Conservation (phyloP, 306 rosid genomes). For the Lathyrus aphaca region DNA sequence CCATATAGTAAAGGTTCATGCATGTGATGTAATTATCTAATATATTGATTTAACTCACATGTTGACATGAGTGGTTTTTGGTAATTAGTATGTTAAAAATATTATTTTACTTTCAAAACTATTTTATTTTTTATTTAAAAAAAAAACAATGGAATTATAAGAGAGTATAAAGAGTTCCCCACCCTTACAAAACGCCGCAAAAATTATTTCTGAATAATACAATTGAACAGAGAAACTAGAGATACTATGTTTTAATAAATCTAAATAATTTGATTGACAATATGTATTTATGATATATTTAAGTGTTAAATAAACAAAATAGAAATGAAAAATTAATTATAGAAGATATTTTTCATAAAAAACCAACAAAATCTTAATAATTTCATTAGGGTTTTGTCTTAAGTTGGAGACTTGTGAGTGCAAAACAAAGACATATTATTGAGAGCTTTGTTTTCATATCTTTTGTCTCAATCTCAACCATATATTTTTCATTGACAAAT, state of each 20-base stretch:
- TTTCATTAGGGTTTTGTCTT: neutral
- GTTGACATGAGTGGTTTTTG: constrained; percentile 10
- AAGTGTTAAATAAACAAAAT: neutral
- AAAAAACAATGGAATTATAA: too few species aligned
- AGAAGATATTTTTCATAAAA: neutral
- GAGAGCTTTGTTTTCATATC: neutral
- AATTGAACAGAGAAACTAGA: too few species aligned
- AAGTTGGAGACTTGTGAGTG: neutral
- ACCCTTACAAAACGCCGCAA: too few species aligned
- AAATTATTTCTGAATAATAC: too few species aligned
- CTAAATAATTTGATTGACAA: neutral
- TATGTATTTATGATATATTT: neutral
- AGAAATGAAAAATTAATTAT: neutral
- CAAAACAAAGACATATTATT: neutral
- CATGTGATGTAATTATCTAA: neutral
- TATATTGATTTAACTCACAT: constrained; percentile 1
- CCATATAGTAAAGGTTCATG: constrained; percentile 39
- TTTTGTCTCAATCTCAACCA: too few species aligned
- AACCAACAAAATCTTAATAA: neutral
- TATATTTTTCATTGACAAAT: too few species aligned
- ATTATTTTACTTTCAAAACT: neutral
- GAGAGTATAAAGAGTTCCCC: too few species aligned
- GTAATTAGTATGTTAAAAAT: neutral
- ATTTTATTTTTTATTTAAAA: too few species aligned
- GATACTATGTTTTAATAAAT: neutral